Conservation (phyloP, 306 rosid species). For the Castanea sativa region DNA sequence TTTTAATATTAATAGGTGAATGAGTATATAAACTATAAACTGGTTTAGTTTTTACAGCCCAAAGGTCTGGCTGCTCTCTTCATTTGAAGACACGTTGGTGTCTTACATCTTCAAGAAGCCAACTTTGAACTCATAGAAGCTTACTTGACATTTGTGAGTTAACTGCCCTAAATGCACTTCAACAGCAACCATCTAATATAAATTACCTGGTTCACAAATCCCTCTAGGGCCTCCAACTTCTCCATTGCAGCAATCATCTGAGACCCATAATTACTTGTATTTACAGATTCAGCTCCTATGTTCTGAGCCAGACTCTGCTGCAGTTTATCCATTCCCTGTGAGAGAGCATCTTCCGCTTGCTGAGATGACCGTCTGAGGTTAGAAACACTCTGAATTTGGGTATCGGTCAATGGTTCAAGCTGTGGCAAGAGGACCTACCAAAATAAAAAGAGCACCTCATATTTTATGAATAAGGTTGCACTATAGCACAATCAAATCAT, state of each 20-base stretch:
- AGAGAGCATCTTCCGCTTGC: conserved; percentile 89
- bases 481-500: neutral
- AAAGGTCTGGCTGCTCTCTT: neutral
- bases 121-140: neutral
- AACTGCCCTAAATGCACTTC: neutral
- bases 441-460: neutral
- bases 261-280: conserved; percentile 38
- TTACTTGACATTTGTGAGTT: neutral
- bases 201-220: conserved; percentile 72
- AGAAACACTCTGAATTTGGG: conserved; percentile 35
- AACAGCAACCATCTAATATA: conserved; percentile 3
- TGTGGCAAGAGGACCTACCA: conserved; percentile 58
- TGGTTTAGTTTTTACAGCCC: neutral
- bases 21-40: conserved; percentile 1
- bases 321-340: conserved; percentile 81
- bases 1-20: neutral
- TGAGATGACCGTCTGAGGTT: conserved; percentile 62
- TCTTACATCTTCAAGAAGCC: neutral
- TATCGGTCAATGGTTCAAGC: conserved; percentile 61
- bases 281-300: conserved; percentile 46
- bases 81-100: neutral
- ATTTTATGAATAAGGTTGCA: neutral
- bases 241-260: conserved; percentile 57
- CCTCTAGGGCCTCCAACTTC: conserved; percentile 69
- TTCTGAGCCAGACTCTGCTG: conserved; percentile 57